Evolutionary conservation across 306 rosid species (phyloP), one percentile per base, ranked within the genome.

Genomic region (Vachellia pachyceras): DNA sequence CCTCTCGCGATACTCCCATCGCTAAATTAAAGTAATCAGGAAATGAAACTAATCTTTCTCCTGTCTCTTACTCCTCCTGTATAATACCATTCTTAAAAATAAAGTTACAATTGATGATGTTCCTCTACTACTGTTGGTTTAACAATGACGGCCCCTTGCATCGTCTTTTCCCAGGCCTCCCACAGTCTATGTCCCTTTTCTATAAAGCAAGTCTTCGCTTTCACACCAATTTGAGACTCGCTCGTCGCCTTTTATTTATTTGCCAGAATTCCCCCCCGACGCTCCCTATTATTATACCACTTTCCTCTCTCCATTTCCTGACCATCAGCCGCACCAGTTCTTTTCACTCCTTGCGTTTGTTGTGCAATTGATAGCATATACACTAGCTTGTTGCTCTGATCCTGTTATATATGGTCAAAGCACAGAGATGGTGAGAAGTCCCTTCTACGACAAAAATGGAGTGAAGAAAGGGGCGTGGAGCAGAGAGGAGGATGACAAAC

Each of bases 381-480:
- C 20, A 49, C 55, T 13, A 15, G 17, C 13, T 10, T 5, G 54
- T 42, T n/a, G 49, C 8, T 41, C 33, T 41, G 6, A 17, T 41
- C 36, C 7, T 23, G 54, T 37, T 66, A 39, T 36, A 20, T 39
- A 20, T 39, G 22, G 13, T 23, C 12, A 37, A 54, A n/a, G 9
- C 35, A 23, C 7, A 60, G 12, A 54, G 25, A 88, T 90, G 91
- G 91, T 88, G 79, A 87, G 90, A 79, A 81, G 79, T 13, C 87
- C 89, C 3, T 83, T 63, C 50, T 76, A 78, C 25, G 89, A 86
- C 78, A 71, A 84, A 79, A 75, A 69, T 73, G 94, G 91, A 58
- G 12, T 85, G 20, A 90, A 83, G 77, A 90, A 77, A 86, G 94
- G 91, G 7, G 91, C 89, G 7, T 90, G 91, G 94, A 86, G 88